Evolutionary conservation across 2,329 filamentous ascomycete genomes (phyloP).

Genomic region (Sporothrix mexicana): DNA sequence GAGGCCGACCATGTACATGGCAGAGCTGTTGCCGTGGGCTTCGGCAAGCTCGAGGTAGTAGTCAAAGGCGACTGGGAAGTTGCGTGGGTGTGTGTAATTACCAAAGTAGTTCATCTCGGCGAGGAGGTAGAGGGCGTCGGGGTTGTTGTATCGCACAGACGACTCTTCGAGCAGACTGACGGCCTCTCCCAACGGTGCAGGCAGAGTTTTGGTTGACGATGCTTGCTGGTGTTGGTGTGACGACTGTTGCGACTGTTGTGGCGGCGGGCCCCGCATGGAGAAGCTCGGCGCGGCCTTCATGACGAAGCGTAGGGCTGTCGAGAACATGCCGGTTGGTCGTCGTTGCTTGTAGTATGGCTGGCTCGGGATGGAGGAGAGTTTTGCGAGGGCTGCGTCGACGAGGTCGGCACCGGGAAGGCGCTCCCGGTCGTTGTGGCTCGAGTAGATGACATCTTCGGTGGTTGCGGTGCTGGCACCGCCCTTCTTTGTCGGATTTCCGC

Average conservation of each 20-base stretch:
- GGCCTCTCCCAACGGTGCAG: conserved; percentile 56
- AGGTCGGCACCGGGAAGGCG: conserved; percentile 55
- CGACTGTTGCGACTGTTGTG: conserved; percentile 10
- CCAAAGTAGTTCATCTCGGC: conserved; percentile 97
- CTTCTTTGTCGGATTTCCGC: neutral
- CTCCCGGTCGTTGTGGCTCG: conserved; percentile 20
- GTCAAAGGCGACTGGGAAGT: conserved; percentile 79
- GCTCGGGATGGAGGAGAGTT: conserved; percentile 58
- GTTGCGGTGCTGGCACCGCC: conserved; percentile 6
- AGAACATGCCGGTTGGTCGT: conserved; percentile 53
- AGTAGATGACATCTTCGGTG: conserved; percentile 30
- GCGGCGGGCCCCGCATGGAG: conserved; percentile 54
- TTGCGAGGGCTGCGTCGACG: conserved; percentile 57
- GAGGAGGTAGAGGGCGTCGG: conserved; percentile 86
- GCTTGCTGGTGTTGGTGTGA: conserved; percentile 39
- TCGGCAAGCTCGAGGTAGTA: conserved; percentile 80
- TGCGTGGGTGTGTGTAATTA: conserved; percentile 84
- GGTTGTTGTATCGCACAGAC: conserved; percentile 63
- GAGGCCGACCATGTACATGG: conserved; percentile 93
- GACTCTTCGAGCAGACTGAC: conserved; percentile 60
- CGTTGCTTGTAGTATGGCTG: conserved; percentile 52
- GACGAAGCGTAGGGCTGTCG: conserved; percentile 52
- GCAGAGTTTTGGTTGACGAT: conserved; percentile 45
- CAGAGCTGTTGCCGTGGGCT: conserved; percentile 83
- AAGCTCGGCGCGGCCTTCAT: conserved; percentile 58